Base-by-base conservation (phyloP, 768 basidiomycete genomes). In the Floccularia luteovirens region DNA sequence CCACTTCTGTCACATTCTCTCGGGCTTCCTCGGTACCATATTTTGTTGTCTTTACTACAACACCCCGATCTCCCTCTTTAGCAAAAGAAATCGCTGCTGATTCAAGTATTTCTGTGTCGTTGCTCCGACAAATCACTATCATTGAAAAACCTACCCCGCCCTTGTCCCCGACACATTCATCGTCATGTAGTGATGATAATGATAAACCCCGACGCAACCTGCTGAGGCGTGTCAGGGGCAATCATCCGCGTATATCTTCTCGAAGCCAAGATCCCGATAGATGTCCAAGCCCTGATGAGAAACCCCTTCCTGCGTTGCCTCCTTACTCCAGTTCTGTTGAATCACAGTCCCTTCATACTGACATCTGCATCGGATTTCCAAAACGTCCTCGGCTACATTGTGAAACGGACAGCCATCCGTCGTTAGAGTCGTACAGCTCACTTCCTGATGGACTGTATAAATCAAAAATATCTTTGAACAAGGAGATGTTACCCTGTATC, bases 11-110 rank as follows among this genome's bases (percentile, higher is more conserved):
- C 10, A 71, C 70, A 3, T 84, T 83, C 59, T 66, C 75, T 48
- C 80, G 83, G 21, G 55, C 69, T 19, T 69, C 68, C 13, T 71
- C 70, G n/a, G 72, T 87, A 44, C 75, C 82, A 10, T 85, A 77
- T 50, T 86, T 77, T 49, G 79, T 83, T 38, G 78, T 85, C 21
- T 85, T 85, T 58, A 74, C 75, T 7, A 84, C 84, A 22, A 73
- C 59, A 5, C 74, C 78, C 13, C 66, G 75, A 28, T 79, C 76
- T 13, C 56, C 65, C 1, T 47, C 58, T 8, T 59, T 85, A 23
- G 70, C 77, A 6, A 70, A 68, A 43, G 82, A 86, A 51, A 82
- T 86, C 24, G 76, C 81, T 5, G 51, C 79, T 3, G 82, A 85
- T 52, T 79, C 84, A 4, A 82, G 80, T 10, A 75, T 84, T 23